Base-by-base conservation (phyloP, 2,329 filamentous ascomycete species). In the Fusarium algeriense region DNA sequence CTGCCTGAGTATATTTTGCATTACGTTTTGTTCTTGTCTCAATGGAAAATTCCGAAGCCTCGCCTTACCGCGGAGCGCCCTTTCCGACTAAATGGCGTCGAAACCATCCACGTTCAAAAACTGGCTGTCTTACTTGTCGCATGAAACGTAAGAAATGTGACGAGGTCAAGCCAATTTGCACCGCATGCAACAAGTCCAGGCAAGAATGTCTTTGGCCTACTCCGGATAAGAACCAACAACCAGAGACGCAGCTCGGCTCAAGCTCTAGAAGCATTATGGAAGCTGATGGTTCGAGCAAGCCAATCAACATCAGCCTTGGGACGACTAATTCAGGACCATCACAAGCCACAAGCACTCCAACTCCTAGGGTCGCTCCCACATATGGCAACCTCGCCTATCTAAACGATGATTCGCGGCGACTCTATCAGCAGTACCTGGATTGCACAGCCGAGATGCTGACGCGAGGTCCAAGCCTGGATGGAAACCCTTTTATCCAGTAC, bases 121-220 rank as follows among this genome's bases (percentile, higher is more conserved):
- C 59, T 32, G 53, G 53, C 2, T 66, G 63, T 40, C 30, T 66
- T 2, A 48, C 45, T 2, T 67, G 64, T 19, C 64, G 64, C 1
- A 32, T 45, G 9, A 67, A 66, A n/a, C 64, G 61, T 12, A 67
- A 67, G 40, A 67, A 67, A 23, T 61, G 64, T 17, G 38, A 67
- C 10, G 48, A 67, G 30, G 32, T 46, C 4, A 48, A 49, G 10
- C 54, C 54, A 7, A 34, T 34, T 13, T 58, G 50, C 19, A 28
- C 32, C 9, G 50, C 43, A 13, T 65, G 62, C 35, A 38, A 11
- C 19, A 45, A 60, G 19, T 34, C 50, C 9, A 11, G 34, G 6
- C 32, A 44, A 35, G 44, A 65, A 7, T 65, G 60, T 7, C 7
- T 23, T 19, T 35, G 60, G 60, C 44, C 50, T 38, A 40, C 20